Percentiles rank a stretch among this genome's conserved stretches.
These are phyloP conservation scores for Camellia oleifera DNA, from an alignment of 179 eudicot species.

Conservation along the genomic window DNA sequence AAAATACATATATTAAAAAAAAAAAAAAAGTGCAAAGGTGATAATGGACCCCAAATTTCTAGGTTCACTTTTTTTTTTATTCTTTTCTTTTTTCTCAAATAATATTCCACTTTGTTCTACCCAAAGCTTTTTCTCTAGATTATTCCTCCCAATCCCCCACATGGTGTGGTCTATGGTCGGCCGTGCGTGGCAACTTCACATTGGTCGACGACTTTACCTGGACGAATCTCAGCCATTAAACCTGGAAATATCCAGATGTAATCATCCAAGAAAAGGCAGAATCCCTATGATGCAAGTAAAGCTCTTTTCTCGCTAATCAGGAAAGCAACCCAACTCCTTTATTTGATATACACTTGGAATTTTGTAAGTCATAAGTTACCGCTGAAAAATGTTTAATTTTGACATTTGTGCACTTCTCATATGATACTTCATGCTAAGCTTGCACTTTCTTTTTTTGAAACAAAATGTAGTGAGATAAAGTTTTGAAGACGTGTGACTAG, in stretches of 20 bases:
- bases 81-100: not conserved
- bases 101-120: not conserved
- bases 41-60: not conserved
- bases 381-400: too few relatives aligned
- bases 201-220: not conserved
- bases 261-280: not conserved
- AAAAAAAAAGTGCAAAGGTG: too few relatives aligned
- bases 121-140: conserved; percentile 2
- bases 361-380: too few relatives aligned
- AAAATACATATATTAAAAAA: too few relatives aligned
- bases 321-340: not conserved
- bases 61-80: not conserved
- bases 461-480: too few relatives aligned
- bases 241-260: not conserved
- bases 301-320: not conserved
- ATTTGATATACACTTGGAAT: not conserved
- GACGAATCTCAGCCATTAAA: not conserved
- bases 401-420: too few relatives aligned
- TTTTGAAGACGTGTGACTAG: too few relatives aligned
- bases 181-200: not conserved
- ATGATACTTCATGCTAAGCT: too few relatives aligned
- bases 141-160: conserved; percentile 13
- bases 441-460: not conserved
- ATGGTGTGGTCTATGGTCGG: conserved; percentile 12
- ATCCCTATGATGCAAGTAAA: not conserved